phyloP scores from a whole-genome alignment of 148 eudicot species.

The Rhododendron simsii region DNA sequence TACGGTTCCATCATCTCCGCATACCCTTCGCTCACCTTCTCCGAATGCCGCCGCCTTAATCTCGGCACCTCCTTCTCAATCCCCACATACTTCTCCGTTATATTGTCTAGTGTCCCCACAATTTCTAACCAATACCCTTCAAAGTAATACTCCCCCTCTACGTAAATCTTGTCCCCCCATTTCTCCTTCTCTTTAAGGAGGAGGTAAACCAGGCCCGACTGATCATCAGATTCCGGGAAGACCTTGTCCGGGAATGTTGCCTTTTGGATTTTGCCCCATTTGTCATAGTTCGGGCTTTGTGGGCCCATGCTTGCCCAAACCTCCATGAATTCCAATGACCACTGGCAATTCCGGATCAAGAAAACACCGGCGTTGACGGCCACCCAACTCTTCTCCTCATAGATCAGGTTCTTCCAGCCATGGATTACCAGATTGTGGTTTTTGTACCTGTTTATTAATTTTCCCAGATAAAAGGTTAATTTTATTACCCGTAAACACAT shows the following conservation, averaged over 20 bases:
- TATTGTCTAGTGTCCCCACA: conserved; percentile 38
- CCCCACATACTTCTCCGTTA: conserved; percentile 27
- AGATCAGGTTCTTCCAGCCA: conserved; percentile 59
- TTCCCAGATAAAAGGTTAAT: neutral
- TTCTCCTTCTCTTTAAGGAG: conserved; percentile 51
- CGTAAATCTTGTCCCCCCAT: conserved; percentile 62
- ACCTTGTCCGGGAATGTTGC: conserved; percentile 50
- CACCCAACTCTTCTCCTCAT: conserved; percentile 61
- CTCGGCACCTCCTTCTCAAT: conserved; percentile 29
- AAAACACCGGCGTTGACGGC: conserved; percentile 89
- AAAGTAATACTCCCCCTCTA: conserved; percentile 61
- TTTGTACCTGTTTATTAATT: conserved; percentile 26
- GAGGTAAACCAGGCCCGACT: conserved; percentile 65
- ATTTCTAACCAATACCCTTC: conserved; percentile 88
- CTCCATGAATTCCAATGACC: conserved; percentile 80
- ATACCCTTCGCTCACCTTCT: conserved; percentile 52
- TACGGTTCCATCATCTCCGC: conserved; percentile 29
- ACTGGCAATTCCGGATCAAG: conserved; percentile 78
- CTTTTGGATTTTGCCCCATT: conserved; percentile 59
- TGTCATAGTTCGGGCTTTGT: conserved; percentile 42
- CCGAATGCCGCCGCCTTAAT: conserved; percentile 58
- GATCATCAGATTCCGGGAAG: conserved; percentile 82
- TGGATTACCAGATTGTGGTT: conserved; percentile 61
- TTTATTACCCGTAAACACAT: neutral
- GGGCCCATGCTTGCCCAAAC: conserved; percentile 83